A percentile compares a stretch with the other conserved stretches of the same genome.
phyloP scores from a whole-genome alignment of 2,329 filamentous ascomycete genomes.

The Juglanconis oblonga region DNA sequence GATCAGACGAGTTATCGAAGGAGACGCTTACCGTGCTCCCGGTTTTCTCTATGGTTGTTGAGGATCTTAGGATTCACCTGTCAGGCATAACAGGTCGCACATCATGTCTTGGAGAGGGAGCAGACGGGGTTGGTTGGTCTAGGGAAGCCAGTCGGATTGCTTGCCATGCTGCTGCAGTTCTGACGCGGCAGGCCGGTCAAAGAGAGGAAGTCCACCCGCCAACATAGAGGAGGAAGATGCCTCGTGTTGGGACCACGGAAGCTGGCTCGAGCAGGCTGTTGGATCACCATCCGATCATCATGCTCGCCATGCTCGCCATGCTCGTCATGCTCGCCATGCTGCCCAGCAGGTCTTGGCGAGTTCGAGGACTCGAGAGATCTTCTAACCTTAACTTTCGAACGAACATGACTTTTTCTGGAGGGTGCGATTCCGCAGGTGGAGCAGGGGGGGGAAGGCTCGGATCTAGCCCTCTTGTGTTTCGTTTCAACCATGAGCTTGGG shows the following conservation, averaged over 20 bases:
- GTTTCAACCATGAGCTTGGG: constrained; percentile 7
- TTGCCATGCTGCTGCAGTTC: no score
- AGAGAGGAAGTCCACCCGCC: no score
- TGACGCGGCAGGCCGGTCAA: no score
- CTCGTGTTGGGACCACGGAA: background rate
- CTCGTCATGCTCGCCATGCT: background rate
- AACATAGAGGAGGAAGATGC: background rate
- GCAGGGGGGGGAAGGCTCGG: background rate
- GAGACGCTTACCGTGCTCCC: background rate
- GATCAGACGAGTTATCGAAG: background rate
- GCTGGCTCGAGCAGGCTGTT: background rate
- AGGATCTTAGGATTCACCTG: background rate
- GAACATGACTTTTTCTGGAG: background rate
- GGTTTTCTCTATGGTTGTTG: background rate
- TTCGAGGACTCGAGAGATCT: background rate
- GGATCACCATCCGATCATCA: background rate
- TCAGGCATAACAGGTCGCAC: constrained; percentile 12
- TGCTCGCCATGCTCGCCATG: background rate
- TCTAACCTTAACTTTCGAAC: constrained; percentile 1
- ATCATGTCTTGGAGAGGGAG: constrained; percentile 9
- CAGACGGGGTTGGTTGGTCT: no score
- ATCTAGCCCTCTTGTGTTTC: constrained; percentile 1
- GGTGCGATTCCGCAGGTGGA: background rate
- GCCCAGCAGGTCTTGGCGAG: no score
- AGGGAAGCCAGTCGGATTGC: no score